Evolutionary conservation across 1,139 yeast species (phyloP), one percentile per base, ranked within the genome.

Genomic region (Debaryomyces sp.): DNA sequence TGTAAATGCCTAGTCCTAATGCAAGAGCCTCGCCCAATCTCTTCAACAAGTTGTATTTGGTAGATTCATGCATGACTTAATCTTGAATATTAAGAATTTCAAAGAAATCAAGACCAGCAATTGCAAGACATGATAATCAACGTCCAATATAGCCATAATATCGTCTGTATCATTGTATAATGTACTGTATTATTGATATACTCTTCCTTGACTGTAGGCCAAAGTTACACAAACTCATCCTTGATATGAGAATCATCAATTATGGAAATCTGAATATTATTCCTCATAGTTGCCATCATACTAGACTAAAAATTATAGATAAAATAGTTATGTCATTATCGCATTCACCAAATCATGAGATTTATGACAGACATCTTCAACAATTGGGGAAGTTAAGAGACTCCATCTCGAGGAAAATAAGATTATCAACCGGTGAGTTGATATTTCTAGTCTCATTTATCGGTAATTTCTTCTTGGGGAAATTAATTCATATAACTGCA

Each of bases 401-500:
- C 5, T 17, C 13, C 4, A 21, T 46, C 9, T 37, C 44, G 38
- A 34, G 23, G 21, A 40, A 43, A 13, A 50, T 56, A 30, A 53
- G 54, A 35, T 39, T 64, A 6, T 50, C 62, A 4, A 24, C 57
- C 5, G 50, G 54, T 1, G 77, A 72, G 49, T 42, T 68, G 9
- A 15, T 58, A 5, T 71, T 65, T 53, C 40, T 68, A 1, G 41
- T 35, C 8, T 71, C 76, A 37, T 72, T 72, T 50, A 21, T 68
- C n/a, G 41, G 61, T 35, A 73, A 70, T 52, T 68, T 71, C 50
- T 41, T 66, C 5, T 51, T 64, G 24, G 77, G 75, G 0, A 64
- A 71, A 51, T 32, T 69, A 13, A 63, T 72, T n/a, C 76, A 71
- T 54, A 51, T 54, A 27, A 55, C 65, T n/a, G 61, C 77, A 5